A percentile compares a stretch with the other conserved stretches of the same genome.
Conservation (phyloP, 352 stramenopile genomes). For the Phytophthora idaei region DNA sequence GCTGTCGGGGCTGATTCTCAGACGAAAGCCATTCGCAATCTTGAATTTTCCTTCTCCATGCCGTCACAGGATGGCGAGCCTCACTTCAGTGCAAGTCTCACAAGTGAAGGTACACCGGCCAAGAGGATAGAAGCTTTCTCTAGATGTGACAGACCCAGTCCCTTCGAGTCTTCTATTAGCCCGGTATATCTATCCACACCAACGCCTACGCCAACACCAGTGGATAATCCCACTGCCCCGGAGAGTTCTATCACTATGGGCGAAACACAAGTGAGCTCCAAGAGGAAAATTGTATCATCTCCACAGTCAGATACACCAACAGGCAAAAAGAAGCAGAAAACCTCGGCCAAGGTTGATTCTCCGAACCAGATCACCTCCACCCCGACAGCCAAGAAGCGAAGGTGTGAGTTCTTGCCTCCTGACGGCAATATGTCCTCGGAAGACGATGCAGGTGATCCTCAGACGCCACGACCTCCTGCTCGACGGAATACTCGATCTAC, state of each 20-base stretch:
- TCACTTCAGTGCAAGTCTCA: conserved; percentile 41
- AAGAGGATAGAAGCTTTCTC: conserved; percentile 33
- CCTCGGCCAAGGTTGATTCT: conserved; percentile 3
- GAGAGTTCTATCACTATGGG: conserved; percentile 1
- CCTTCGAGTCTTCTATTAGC: conserved; percentile 37
- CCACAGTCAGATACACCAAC: conserved; percentile 3
- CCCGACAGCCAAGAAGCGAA: conserved; percentile 26
- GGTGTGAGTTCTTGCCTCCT: conserved; percentile 21
- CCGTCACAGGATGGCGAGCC: conserved; percentile 65
- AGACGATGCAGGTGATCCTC: conserved; percentile 2
- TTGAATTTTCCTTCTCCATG: conserved; percentile 71
- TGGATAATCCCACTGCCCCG: conserved; percentile 2
- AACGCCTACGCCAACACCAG: conserved; percentile 18
- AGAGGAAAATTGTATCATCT: conserved; percentile 21
- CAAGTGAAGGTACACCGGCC: conserved; percentile 34
- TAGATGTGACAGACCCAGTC: conserved; percentile 12
- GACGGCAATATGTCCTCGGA: conserved; percentile 8
- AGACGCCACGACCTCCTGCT: conserved; percentile 25
- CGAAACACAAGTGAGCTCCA: conserved; percentile 5
- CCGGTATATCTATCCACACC: conserved; percentile 25
- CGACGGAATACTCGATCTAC: conserved; percentile 29
- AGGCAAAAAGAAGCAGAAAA: conserved; percentile 29
- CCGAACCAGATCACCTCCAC: conserved; percentile 13
- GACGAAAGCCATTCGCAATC: conserved; percentile 56
- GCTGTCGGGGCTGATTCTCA: conserved; percentile 35